Evolutionary conservation across 306 rosid genomes (phyloP), one percentile per base, ranked within the genome.

Genomic region (Inga leiocalycina): DNA sequence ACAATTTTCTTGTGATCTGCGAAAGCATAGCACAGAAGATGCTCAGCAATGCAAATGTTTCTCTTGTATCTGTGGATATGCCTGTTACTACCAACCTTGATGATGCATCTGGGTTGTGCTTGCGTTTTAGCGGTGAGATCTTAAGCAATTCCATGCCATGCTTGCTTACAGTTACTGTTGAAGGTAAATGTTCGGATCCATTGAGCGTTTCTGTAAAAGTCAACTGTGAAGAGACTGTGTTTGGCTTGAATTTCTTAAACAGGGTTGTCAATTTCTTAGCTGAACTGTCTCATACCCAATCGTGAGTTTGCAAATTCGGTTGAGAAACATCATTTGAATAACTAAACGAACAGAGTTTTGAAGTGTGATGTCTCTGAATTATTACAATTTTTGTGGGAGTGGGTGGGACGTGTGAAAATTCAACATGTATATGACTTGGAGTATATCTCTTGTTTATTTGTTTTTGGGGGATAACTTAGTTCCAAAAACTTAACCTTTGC

Each of bases 181-280:
- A 92, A 84, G 99, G 99, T 81, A 97, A 91, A 88, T 97, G 98
- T 85, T 85, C 84, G 5, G 97, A 92, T n/a, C 93, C 97, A 46
- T 89, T 97, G 84, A 75, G 67, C 73, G 76, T 90, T 79, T 87
- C 91, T 27, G 84, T 92, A 69, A 97, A 92, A 81, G 93, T 94
- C 85, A 97, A 97, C 87, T 94, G 98, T 71, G 98, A 92, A 84
- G 98, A 97, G 83, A 97, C 98, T 32, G 99, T 97, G 30, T 97
- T 97, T 68, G 97, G 97, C 74, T 87, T 94, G 84, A 97, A 97
- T 88, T 87, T 97, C 86, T 87, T 97, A 86, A 97, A 94, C 84
- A 87, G 99, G 87, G 79, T 92, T 71, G 91, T 92, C 79, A 97
- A 92, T 88, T 85, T 92, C 90, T 85, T 88, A 64, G 94, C 73